A percentile compares a stretch with the other conserved stretches of the same genome.
These are phyloP conservation scores for Termitomyces sp. DNA, from an alignment of 768 basidiomycete genomes.

Conservation along the genomic window DNA sequence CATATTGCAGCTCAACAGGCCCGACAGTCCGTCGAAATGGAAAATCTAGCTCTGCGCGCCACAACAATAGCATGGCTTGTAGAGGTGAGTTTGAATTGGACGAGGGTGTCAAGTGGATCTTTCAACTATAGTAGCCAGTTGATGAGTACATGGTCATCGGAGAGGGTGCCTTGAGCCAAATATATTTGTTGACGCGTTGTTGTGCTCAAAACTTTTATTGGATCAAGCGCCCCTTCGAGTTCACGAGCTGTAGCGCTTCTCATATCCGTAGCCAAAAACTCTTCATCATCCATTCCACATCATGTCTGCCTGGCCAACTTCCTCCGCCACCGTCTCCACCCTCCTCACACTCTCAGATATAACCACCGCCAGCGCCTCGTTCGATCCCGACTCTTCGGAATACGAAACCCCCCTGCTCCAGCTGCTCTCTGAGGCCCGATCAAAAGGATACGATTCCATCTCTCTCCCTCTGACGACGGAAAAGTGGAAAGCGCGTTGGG, in stretches of 20 bases:
- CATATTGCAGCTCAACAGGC: no score
- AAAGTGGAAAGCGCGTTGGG: conserved; percentile 87
- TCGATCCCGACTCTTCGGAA: conserved; percentile 2
- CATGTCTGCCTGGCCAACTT: conserved; percentile 34
- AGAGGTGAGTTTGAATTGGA: no score
- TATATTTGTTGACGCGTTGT: conserved; percentile 14
- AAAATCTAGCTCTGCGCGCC: no score
- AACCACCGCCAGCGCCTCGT: conserved; percentile 1
- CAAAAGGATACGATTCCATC: conserved; percentile 71
- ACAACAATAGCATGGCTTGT: no score
- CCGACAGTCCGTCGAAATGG: no score
- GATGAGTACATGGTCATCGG: no score
- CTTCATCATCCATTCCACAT: neutral
- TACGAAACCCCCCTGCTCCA: conserved; percentile 49
- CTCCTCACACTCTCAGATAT: conserved; percentile 11
- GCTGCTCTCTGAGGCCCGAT: conserved; percentile 47
- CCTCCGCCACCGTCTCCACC: conserved; percentile 22
- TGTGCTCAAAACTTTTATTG: neutral
- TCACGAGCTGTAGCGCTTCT: no score
- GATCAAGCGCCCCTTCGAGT: neutral
- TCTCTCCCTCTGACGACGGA: conserved; percentile 88
- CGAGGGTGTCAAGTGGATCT: no score
- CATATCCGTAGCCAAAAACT: neutral
- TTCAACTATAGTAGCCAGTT: no score
- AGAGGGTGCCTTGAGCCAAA: no score